Conservation (phyloP, 2,329 filamentous ascomycete species). For the Claviceps monticola region DNA sequence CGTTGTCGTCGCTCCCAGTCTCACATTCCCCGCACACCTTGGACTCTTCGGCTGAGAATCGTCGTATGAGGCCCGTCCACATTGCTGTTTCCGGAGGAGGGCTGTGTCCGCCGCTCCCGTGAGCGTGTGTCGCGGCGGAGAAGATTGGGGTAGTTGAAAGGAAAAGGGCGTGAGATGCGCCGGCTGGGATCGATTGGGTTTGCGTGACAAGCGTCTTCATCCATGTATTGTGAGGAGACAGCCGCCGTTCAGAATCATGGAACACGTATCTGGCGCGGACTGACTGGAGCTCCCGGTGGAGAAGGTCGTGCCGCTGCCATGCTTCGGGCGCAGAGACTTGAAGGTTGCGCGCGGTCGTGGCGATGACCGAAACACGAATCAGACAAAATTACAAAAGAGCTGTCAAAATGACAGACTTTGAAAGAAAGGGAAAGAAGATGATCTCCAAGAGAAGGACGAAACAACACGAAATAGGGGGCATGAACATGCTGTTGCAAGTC, state of each 20-base stretch:
- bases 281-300: background rate
- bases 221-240: background rate
- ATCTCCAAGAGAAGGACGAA: background rate
- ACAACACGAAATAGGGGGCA: background rate
- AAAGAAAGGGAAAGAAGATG: background rate
- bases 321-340: background rate
- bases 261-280: background rate
- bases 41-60: conserved; percentile 41
- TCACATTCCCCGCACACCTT: conserved; percentile 17
- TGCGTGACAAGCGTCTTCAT: background rate
- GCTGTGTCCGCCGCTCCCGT: no score
- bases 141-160: background rate
- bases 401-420: background rate
- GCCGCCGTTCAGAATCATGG: conserved; percentile 1
- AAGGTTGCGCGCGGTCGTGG: background rate
- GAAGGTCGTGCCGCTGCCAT: conserved; percentile 2
- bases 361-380: background rate
- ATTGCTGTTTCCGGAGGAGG: conserved; percentile 16
- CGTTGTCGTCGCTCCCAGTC: conserved; percentile 6
- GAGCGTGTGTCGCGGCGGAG: no score
- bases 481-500: background rate
- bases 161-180: background rate
- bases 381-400: background rate
- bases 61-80: conserved; percentile 52
- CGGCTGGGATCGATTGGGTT: background rate